A percentile compares a stretch with the other conserved stretches of the same genome.
Conservation (phyloP, 2,329 filamentous ascomycete genomes). For the Paraconiothyrium brasiliense region DNA sequence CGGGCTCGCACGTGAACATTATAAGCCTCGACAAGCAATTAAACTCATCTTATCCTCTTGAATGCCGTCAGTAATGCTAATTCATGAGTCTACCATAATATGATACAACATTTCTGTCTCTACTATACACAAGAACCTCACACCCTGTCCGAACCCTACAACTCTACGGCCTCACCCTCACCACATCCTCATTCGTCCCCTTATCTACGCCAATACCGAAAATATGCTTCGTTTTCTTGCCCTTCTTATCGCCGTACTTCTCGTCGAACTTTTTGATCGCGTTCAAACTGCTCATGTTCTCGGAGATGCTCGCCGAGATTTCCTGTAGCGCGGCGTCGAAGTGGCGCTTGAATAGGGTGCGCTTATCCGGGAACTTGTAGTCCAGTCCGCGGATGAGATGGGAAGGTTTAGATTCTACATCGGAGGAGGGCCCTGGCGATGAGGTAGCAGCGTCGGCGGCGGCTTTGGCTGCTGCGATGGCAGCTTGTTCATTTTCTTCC, state of each 20-base stretch:
- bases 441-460: constrained; percentile 16
- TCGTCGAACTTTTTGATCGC: constrained; percentile 96
- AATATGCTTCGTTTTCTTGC: constrained; percentile 68
- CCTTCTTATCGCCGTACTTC: constrained; percentile 85
- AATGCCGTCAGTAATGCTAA: too few relatives aligned
- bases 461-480: constrained; percentile 35
- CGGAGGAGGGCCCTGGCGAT: background rate
- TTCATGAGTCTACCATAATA: too few relatives aligned
- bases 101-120: too few relatives aligned
- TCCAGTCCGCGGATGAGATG: constrained; percentile 43
- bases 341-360: constrained; percentile 73
- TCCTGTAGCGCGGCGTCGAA: constrained; percentile 88
- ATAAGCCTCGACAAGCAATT: too few relatives aligned
- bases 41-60: too few relatives aligned
- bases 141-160: too few relatives aligned
- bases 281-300: constrained; percentile 87
- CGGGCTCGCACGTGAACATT: too few relatives aligned
- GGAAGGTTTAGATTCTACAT: background rate
- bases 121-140: too few relatives aligned
- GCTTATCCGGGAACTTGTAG: constrained; percentile 73
- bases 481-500: constrained; percentile 68
- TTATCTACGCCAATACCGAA: constrained; percentile 60
- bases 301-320: constrained; percentile 90
- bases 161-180: constrained; percentile 40
- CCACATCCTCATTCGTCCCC: constrained; percentile 40